Evolutionary conservation across 2,329 filamentous ascomycete species (phyloP).

Genomic region (Fusarium sambucinum): DNA sequence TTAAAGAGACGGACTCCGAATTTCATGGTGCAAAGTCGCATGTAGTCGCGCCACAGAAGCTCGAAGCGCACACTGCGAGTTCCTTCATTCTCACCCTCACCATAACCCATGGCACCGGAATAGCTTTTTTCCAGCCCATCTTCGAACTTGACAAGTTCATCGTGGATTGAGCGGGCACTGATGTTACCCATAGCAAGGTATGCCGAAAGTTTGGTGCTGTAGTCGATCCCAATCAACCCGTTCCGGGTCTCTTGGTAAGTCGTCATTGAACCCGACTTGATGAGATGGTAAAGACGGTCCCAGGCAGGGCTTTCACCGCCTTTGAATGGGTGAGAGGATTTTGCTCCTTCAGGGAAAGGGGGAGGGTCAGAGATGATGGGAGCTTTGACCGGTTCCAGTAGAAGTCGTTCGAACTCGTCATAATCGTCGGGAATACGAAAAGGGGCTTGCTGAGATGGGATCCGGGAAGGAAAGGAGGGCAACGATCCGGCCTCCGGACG

Average conservation of each 20-base stretch:
- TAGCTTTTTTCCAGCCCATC: slow-evolving; percentile 65
- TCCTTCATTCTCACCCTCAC: slow-evolving; percentile 77
- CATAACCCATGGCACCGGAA: slow-evolving; percentile 66
- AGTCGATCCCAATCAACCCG: slow-evolving; percentile 76
- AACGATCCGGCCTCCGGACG: slow-evolving; percentile 64
- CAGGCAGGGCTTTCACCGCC: slow-evolving; percentile 75
- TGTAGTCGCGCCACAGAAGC: slow-evolving; percentile 83
- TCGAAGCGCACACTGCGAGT: slow-evolving; percentile 78
- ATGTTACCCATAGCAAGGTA: slow-evolving; percentile 79
- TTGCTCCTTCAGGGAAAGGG: slow-evolving; percentile 62
- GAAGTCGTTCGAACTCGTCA: slow-evolving; percentile 63
- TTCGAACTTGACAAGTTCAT: slow-evolving; percentile 75
- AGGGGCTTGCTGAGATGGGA: slow-evolving; percentile 70
- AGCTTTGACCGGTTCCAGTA: slow-evolving; percentile 69
- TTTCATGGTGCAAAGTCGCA: slow-evolving; percentile 80
- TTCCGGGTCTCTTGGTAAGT: slow-evolving; percentile 79
- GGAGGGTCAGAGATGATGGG: slow-evolving; percentile 62
- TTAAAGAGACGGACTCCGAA: slow-evolving; percentile 74
- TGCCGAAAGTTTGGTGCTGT: slow-evolving; percentile 80
- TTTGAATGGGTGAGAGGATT: slow-evolving; percentile 73
- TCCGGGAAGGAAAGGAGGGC: slow-evolving; percentile 63
- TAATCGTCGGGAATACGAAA: slow-evolving; percentile 72
- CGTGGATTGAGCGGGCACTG: slow-evolving; percentile 78
- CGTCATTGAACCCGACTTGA: slow-evolving; percentile 70
- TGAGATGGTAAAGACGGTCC: slow-evolving; percentile 69